Evolutionary conservation across 352 stramenopile species (phyloP).

Genomic region (Phytophthora hibernalis): DNA sequence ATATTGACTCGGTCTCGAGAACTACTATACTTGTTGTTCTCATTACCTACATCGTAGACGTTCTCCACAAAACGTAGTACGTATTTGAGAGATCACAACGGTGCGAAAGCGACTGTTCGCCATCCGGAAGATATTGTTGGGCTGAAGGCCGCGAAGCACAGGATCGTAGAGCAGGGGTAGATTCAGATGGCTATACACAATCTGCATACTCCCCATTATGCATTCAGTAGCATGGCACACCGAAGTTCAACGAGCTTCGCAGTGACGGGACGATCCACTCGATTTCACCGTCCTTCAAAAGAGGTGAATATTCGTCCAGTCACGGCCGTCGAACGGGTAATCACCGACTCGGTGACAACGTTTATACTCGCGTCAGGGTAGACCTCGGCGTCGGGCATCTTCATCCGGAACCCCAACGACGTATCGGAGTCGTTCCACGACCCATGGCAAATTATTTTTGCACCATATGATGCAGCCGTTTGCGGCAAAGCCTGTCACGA

Average conservation of each 20-base stretch:
- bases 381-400: background rate
- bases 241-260: background rate
- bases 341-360: background rate
- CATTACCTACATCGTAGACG: too few species aligned
- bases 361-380: background rate
- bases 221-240: background rate
- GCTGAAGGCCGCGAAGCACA: background rate
- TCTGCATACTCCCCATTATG: background rate
- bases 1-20: too few species aligned
- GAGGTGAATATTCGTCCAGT: background rate
- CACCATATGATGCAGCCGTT: constrained; percentile 10
- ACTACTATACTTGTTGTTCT: too few species aligned
- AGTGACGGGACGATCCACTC: background rate
- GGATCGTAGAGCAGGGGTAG: background rate
- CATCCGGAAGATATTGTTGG: too few species aligned
- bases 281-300: background rate
- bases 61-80: too few species aligned
- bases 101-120: too few species aligned
- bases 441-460: constrained; percentile 25
- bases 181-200: background rate
- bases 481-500: constrained; percentile 15
- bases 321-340: too few species aligned
- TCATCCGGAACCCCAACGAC: background rate
- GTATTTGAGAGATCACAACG: too few species aligned
- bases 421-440: too few species aligned